Conservation (phyloP, 2,329 filamentous ascomycete species). For the Neofusicoccum sp. region DNA sequence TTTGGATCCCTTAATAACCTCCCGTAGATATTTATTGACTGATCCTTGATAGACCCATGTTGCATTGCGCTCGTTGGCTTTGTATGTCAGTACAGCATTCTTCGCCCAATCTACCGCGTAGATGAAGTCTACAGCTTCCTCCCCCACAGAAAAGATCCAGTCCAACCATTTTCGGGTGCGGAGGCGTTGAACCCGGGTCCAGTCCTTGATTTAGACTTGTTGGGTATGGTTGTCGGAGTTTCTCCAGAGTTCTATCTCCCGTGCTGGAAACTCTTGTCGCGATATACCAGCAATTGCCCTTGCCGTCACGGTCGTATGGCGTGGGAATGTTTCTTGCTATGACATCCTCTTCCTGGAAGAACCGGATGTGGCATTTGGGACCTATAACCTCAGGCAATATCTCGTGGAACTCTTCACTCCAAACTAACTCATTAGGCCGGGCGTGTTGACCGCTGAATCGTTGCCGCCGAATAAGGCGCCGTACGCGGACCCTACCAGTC, state of each 20-base stretch:
- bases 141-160: slow-evolving; percentile 78
- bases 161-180: slow-evolving; percentile 43
- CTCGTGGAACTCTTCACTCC: slow-evolving; percentile 51
- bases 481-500: slow-evolving; percentile 45
- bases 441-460: slow-evolving; percentile 44
- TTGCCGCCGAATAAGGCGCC: slow-evolving; percentile 54
- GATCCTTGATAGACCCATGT: slow-evolving; percentile 68
- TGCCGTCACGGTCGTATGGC: slow-evolving; percentile 68
- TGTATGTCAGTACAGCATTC: slow-evolving; percentile 70
- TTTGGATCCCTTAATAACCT: slow-evolving; percentile 55
- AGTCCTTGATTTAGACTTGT: slow-evolving; percentile 57
- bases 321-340: slow-evolving; percentile 48
- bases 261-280: slow-evolving; percentile 34
- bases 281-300: slow-evolving; percentile 68
- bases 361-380: slow-evolving; percentile 61
- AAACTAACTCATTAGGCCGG: slow-evolving; percentile 61
- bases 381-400: slow-evolving; percentile 47
- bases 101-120: slow-evolving; percentile 69
- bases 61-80: slow-evolving; percentile 61
- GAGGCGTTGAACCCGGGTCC: slow-evolving; percentile 43
- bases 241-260: background rate
- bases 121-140: slow-evolving; percentile 67
- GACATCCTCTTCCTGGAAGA: slow-evolving; percentile 48
- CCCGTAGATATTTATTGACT: slow-evolving; percentile 66
- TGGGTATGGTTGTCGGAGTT: slow-evolving; percentile 14